Base-by-base conservation (phyloP, 2,329 filamentous ascomycete species). In the Septoria linicola region DNA sequence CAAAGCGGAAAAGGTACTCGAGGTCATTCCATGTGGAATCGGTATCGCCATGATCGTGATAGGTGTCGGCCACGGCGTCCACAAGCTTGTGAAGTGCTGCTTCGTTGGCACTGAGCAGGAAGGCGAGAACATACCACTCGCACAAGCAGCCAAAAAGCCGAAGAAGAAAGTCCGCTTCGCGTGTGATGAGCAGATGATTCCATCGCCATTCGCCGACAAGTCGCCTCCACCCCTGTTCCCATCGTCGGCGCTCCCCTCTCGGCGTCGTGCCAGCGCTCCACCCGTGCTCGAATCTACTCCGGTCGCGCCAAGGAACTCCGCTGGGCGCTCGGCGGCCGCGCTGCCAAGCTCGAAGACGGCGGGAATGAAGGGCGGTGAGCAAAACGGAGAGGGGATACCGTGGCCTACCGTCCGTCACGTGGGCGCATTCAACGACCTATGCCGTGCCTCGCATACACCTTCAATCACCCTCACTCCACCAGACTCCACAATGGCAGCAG, bases 401-500 rank as follows among this genome's bases (percentile, higher is more conserved):
- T n/a, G n/a, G n/a, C n/a, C n/a, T n/a, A n/a, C n/a, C n/a, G n/a
- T n/a, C n/a, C n/a, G n/a, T n/a, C n/a, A n/a, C n/a, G n/a, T n/a
- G n/a, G n/a, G n/a, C n/a, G n/a, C n/a, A n/a, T n/a, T n/a, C n/a
- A n/a, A n/a, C n/a, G n/a, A n/a, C n/a, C n/a, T n/a, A n/a, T n/a
- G n/a, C n/a, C n/a, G n/a, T n/a, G n/a, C n/a, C n/a, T 11, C 35
- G 23, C 13, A 17, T 23, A 40, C 20, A 7, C 44, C 44, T 40
- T 34, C 21, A 8, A 27, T 48, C 10, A 19, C 27, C 17, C 21
- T 48, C 32, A 48, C 44, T 2, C 16, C 23, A 17, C 44, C 44
- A 14, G 20, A 27, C 8, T 11, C 23, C 4, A 17, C 17, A 20
- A 11, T 21, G n/a, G 20, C 35, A 21, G 19, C 23, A 21, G 35